These are phyloP conservation scores for Amphichorda felina DNA, from an alignment of 2,329 filamentous ascomycete genomes.

Conservation along the genomic window DNA sequence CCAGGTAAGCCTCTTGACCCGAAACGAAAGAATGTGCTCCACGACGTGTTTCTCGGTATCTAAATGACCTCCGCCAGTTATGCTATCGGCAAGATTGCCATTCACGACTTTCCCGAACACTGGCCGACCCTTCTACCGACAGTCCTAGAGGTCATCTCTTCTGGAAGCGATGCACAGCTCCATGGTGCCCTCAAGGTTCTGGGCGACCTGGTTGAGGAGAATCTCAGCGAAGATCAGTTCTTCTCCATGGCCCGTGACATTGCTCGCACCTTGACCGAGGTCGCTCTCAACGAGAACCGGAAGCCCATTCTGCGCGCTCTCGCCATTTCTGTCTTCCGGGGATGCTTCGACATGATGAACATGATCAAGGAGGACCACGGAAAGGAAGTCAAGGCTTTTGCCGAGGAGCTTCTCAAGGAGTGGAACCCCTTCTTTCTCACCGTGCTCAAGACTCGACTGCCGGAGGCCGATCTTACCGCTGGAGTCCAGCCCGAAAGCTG, in stretches of 20 bases:
- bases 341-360: conserved; percentile 89
- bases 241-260: conserved; percentile 81
- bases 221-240: conserved; percentile 89
- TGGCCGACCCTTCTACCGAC: conserved; percentile 85
- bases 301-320: conserved; percentile 70
- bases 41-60: background rate
- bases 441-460: conserved; percentile 63
- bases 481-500: conserved; percentile 52
- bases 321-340: conserved; percentile 80
- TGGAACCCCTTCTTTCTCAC: conserved; percentile 88
- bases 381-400: conserved; percentile 74
- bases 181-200: conserved; percentile 86
- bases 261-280: conserved; percentile 70
- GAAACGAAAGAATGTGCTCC: background rate
- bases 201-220: conserved; percentile 82
- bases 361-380: conserved; percentile 94
- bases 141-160: conserved; percentile 65
- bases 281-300: conserved; percentile 64
- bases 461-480: conserved; percentile 41
- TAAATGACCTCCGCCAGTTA: conserved; percentile 27
- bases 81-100: conserved; percentile 86
- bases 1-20: conserved; percentile 48
- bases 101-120: conserved; percentile 82
- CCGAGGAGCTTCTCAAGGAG: conserved; percentile 67
- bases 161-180: conserved; percentile 65